Evolutionary conservation across 208 protist genomes (phyloP).

Genomic region (Phytomonas francai): DNA sequence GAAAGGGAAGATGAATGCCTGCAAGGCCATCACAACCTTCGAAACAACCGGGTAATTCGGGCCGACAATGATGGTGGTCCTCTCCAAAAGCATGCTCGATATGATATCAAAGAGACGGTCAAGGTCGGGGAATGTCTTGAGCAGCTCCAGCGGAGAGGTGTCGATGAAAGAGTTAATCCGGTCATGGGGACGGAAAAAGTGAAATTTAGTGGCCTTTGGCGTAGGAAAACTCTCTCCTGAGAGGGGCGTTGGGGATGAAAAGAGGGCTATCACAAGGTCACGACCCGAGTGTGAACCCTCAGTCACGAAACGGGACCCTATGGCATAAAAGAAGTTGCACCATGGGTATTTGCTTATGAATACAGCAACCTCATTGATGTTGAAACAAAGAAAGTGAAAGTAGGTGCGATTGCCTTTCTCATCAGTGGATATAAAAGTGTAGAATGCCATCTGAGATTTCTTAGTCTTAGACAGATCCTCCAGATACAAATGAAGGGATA

Average conservation of each 20-base stretch:
- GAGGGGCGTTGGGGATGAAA: conserved; percentile 41
- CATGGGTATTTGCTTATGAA: conserved; percentile 62
- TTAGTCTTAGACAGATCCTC: background rate
- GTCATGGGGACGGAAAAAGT: conserved; percentile 65
- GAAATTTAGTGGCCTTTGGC: conserved; percentile 26
- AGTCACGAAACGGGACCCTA: conserved; percentile 41
- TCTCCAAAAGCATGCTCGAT: conserved; percentile 58
- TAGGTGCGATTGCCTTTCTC: conserved; percentile 63
- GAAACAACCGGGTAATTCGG: conserved; percentile 75
- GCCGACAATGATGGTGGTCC: conserved; percentile 74
- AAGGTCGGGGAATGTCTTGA: conserved; percentile 54
- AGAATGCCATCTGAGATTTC: no score
- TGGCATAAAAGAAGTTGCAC: conserved; percentile 75
- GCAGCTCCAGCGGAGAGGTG: conserved; percentile 52
- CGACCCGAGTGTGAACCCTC: conserved; percentile 36
- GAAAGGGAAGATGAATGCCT: conserved; percentile 69
- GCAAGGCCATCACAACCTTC: conserved; percentile 71
- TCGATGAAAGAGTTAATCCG: conserved; percentile 77
- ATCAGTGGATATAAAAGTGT: conserved; percentile 78
- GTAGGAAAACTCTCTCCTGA: conserved; percentile 53
- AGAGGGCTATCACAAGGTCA: conserved; percentile 38
- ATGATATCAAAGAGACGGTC: conserved; percentile 61
- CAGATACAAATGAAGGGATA: background rate
- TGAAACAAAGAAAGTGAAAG: conserved; percentile 52
- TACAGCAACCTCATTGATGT: conserved; percentile 64